Percentiles rank a stretch among this genome's conserved stretches.
phyloP scores from a whole-genome alignment of 306 rosid genomes.

The Hylodesmum podocarpum region DNA sequence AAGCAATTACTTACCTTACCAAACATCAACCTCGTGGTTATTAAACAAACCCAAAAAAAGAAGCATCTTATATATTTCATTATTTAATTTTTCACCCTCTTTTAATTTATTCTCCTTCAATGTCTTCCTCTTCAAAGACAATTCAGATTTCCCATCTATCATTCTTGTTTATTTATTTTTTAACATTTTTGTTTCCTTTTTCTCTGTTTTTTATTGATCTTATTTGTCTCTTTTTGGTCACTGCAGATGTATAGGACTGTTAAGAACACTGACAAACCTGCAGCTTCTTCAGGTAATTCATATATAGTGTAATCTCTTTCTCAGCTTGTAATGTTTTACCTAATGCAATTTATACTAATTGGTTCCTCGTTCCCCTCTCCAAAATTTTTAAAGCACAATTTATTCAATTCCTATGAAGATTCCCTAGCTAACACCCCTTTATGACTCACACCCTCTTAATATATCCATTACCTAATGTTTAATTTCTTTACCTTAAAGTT shows the following conservation, averaged over 20 bases:
- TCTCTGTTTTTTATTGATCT: background rate
- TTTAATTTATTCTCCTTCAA: constrained; percentile 9
- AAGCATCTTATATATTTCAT: constrained; percentile 39
- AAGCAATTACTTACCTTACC: constrained; percentile 78
- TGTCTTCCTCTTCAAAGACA: constrained; percentile 8
- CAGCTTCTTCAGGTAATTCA: constrained; percentile 75
- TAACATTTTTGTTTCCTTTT: background rate
- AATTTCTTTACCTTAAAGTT: background rate
- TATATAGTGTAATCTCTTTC: background rate
- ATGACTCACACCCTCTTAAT: constrained; percentile 38
- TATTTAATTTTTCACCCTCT: background rate
- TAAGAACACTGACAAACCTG: constrained; percentile 89
- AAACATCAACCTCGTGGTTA: constrained; percentile 76
- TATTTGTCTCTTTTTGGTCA: constrained; percentile 22
- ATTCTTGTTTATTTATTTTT: background rate
- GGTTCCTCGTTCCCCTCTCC: constrained; percentile 37
- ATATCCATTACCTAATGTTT: constrained; percentile 1
- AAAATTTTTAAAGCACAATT: constrained; percentile 29
- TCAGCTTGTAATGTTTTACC: constrained; percentile 11
- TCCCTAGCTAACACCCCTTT: constrained; percentile 45
- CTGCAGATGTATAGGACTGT: constrained; percentile 94
- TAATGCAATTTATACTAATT: constrained; percentile 20
- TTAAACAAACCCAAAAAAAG: constrained; percentile 45
- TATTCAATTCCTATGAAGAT: constrained; percentile 38
- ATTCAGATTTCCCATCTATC: constrained; percentile 6